These are phyloP conservation scores for Erysiphe pisi DNA, from an alignment of 2,329 filamentous ascomycete species.

Conservation along the genomic window DNA sequence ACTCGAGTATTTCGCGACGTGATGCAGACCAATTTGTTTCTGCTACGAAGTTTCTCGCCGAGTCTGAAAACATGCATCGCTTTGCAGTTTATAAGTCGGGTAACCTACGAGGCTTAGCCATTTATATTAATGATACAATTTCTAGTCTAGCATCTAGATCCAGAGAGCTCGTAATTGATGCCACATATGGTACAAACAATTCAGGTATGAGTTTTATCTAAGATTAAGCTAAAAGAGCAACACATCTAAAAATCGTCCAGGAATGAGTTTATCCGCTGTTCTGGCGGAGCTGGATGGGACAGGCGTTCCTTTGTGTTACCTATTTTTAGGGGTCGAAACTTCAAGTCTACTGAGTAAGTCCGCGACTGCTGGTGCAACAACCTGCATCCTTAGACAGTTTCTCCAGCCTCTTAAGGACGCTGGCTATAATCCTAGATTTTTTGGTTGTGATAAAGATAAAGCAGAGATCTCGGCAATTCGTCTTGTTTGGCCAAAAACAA, in stretches of 20 bases:
- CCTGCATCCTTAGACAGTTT: not conserved
- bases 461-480: not conserved
- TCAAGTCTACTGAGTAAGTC: not conserved
- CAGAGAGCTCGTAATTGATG: not conserved
- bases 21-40: not conserved
- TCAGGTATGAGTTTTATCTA: too few species aligned
- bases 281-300: not conserved
- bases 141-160: not conserved
- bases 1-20: not conserved
- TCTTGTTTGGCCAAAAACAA: not conserved
- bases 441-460: slow-evolving; percentile 16
- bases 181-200: not conserved
- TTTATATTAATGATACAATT: not conserved
- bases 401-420: not conserved
- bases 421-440: not conserved
- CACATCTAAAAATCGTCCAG: not conserved
- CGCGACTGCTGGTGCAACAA: not conserved
- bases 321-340: not conserved
- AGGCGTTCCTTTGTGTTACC: not conserved
- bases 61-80: not conserved
- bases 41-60: not conserved
- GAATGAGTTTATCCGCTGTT: not conserved
- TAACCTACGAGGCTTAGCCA: not conserved
- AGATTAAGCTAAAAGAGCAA: not conserved
- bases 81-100: not conserved